Conservation (phyloP, 2,329 filamentous ascomycete genomes). For the Cladophialophora yegresii region DNA sequence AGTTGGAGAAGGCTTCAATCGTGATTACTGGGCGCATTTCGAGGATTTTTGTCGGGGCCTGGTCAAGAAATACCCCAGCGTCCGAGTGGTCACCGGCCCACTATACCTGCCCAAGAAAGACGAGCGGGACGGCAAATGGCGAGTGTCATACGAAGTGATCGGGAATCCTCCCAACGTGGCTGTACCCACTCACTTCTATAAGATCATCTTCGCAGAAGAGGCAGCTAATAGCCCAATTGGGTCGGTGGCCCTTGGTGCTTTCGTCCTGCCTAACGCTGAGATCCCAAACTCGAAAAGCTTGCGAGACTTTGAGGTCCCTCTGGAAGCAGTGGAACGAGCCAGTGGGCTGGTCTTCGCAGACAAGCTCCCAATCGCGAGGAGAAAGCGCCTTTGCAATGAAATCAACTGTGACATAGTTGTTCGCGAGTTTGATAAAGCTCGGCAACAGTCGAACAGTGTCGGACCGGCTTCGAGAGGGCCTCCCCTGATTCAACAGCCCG, state of each 20-base stretch:
- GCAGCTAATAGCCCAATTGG: conserved; percentile 60
- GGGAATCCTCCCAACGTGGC: conserved; percentile 90
- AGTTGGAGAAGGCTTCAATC: conserved; percentile 96
- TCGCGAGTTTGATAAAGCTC: conserved; percentile 69
- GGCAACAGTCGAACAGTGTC: conserved; percentile 48
- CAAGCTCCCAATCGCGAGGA: conserved; percentile 71
- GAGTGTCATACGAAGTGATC: conserved; percentile 93
- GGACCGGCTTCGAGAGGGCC: not conserved
- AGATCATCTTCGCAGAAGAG: conserved; percentile 95
- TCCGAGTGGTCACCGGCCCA: conserved; percentile 89
- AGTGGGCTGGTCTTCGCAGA: conserved; percentile 87
- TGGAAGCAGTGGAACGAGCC: conserved; percentile 89
- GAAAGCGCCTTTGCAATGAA: conserved; percentile 81
- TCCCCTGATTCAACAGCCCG: conserved; percentile 14
- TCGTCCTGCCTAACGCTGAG: conserved; percentile 87
- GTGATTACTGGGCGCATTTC: conserved; percentile 98
- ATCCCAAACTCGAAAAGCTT: conserved; percentile 88
- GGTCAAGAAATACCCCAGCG: conserved; percentile 76
- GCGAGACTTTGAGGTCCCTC: conserved; percentile 87
- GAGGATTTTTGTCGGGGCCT: conserved; percentile 93
- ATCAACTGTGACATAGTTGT: conserved; percentile 81
- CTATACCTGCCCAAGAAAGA: conserved; percentile 88
- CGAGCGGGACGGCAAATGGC: conserved; percentile 84
- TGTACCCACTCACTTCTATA: conserved; percentile 98
- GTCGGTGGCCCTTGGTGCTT: conserved; percentile 85